Evolutionary conservation across 441 rosid species (phyloP).

Genomic region (Capsella rubella): DNA sequence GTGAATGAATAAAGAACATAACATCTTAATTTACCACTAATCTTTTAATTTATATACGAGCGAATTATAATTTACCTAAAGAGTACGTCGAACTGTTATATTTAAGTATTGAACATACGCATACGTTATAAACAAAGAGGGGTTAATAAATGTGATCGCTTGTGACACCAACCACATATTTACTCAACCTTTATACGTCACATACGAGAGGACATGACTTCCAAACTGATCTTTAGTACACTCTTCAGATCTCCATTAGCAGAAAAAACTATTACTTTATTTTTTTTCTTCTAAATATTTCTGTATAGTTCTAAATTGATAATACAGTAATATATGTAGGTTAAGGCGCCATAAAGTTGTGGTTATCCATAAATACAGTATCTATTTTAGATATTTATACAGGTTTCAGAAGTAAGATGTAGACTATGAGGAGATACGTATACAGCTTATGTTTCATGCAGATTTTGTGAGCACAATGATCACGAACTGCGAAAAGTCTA

Average conservation of each 20-base stretch:
- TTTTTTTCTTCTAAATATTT: constrained; percentile 9
- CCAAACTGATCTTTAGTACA: constrained; percentile 32
- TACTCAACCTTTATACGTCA: constrained; percentile 42
- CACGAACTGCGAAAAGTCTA: constrained; percentile 30
- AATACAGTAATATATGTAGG: too few relatives aligned
- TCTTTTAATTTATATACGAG: background rate
- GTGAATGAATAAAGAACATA: constrained; percentile 27
- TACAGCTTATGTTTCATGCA: constrained; percentile 20
- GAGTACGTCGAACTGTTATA: background rate
- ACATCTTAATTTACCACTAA: constrained; percentile 11
- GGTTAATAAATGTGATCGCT: constrained; percentile 42
- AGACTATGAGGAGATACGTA: constrained; percentile 8
- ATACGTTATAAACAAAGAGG: background rate
- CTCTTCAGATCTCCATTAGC: constrained; percentile 30
- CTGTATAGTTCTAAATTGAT: background rate
- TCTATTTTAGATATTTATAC: background rate
- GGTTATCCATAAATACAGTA: constrained; percentile 8
- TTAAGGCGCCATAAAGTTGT: background rate
- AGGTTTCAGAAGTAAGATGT: constrained; percentile 18
- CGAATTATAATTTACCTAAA: constrained; percentile 7
- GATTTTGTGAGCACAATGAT: constrained; percentile 36
- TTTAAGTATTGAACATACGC: background rate
- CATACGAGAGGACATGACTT: constrained; percentile 29
- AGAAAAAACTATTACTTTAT: constrained; percentile 18
- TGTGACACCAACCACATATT: constrained; percentile 42